Percentiles rank a stretch among this genome's conserved stretches.
These are phyloP conservation scores for Sistotremastrum niveocremeum DNA, from an alignment of 768 basidiomycete genomes.

Conservation along the genomic window DNA sequence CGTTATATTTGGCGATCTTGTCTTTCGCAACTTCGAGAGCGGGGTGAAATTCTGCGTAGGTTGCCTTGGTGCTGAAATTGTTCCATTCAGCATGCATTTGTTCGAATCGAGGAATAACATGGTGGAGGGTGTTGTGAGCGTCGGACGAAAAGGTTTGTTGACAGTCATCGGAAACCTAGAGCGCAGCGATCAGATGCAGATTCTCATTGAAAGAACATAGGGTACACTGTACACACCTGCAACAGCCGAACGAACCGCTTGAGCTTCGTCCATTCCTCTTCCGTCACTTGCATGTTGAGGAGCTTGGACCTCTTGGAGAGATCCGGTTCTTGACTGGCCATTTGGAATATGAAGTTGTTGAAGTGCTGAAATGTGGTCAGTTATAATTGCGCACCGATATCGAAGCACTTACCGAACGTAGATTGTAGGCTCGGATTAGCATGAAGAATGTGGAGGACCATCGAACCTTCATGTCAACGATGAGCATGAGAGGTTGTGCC, in stretches of 20 bases:
- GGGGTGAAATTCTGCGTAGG: slow-evolving; percentile 11
- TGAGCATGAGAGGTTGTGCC: slow-evolving; percentile 5
- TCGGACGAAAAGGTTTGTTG: slow-evolving; percentile 22
- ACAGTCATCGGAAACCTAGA: slow-evolving; percentile 15
- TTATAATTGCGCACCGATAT: neutral
- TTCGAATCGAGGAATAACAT: slow-evolving; percentile 18
- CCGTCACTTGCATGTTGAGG: slow-evolving; percentile 6
- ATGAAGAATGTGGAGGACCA: slow-evolving; percentile 23
- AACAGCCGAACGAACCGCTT: slow-evolving; percentile 11
- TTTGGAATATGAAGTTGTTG: slow-evolving; percentile 13
- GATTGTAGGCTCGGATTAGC: slow-evolving; percentile 9
- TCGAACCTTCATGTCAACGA: slow-evolving; percentile 18
- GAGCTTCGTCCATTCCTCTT: slow-evolving; percentile 14
- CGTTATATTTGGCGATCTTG: slow-evolving; percentile 24
- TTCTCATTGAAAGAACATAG: neutral
- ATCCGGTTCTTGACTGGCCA: slow-evolving; percentile 10
- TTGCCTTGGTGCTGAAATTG: neutral
- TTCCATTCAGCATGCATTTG: slow-evolving; percentile 16
- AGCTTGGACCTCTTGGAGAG: slow-evolving; percentile 7
- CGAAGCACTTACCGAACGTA: slow-evolving; percentile 1
- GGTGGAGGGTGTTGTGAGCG: slow-evolving; percentile 12
- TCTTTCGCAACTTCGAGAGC: slow-evolving; percentile 15
- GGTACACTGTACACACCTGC: slow-evolving; percentile 9
- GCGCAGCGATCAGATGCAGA: neutral
- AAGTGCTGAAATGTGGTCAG: slow-evolving; percentile 10